Evolutionary conservation across 495 filamentous ascomycete genomes (phyloP), one percentile per base, ranked within the genome.

Genomic region (Trichoderma orchidacearum): DNA sequence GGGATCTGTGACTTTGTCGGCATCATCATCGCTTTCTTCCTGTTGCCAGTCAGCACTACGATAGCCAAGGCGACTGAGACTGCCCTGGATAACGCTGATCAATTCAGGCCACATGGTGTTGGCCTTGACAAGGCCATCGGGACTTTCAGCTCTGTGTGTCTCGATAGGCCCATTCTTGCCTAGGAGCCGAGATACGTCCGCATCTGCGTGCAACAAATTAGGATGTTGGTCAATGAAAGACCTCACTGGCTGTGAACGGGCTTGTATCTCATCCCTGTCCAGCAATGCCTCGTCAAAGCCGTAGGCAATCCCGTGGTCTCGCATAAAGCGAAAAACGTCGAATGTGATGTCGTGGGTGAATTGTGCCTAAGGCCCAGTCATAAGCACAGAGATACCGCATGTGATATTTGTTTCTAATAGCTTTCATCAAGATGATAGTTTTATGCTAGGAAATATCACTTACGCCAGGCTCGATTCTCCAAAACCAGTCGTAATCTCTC

Each of bases 301-400:
- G 68, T 89, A 90, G 57, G 81, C 83, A 65, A 87, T 83, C 51
- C 83, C 72, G 60, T 87, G 81, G 56, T 89, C 84, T 50, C 77
- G 78, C 84, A 89, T 86, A 66, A 80, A 86, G 30, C 76, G 77
- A 70, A 90, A 90, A 0, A 86, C 81, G 58, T 90, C 86, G 51
- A 82, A 83, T 56, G 75, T 66, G 54, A 90, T 76, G 56, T 89
- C 79, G 62, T 85, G 88, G 66, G 78, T 86, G 30, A 87, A 79
- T 53, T 88, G 77, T 30, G 71, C 64, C 64, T 68, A 48, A 15
- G 17, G 35, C 36, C 25, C 36, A 32, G 35, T 48, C 7, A 38
- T 55, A 1, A 61, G 45, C 51, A 60, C 50, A 13, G 31, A 36
- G 1, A 9, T 23, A n/a, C n/a, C n/a, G n/a, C n/a, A n/a, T n/a